phyloP scores from a whole-genome alignment of 1,284 basidiomycete genomes.

The Psilocybe mexicana region DNA sequence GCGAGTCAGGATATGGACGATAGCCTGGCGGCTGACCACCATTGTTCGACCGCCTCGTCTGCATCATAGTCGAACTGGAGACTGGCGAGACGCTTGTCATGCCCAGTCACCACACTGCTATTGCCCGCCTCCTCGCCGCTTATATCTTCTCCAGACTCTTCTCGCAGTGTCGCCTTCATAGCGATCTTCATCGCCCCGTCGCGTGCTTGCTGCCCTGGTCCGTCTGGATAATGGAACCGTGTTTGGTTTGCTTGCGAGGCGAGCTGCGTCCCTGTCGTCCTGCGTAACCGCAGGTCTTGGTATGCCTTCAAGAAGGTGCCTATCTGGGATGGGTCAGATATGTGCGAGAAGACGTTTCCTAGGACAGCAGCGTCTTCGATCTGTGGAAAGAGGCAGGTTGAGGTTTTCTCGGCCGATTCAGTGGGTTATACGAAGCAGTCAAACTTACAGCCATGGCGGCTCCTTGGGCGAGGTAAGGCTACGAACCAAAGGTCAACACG shows the following conservation, averaged over 20 bases:
- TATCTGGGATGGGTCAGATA: conserved; percentile 28
- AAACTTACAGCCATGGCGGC: conserved; percentile 24
- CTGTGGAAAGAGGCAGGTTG: not conserved
- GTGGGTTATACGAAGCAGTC: not conserved
- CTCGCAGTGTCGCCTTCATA: conserved; percentile 22
- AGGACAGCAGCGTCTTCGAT: conserved; percentile 39
- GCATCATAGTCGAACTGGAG: conserved; percentile 19
- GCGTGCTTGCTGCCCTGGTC: conserved; percentile 34
- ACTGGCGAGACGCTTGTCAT: conserved; percentile 5
- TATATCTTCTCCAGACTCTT: conserved; percentile 9
- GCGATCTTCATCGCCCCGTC: conserved; percentile 32
- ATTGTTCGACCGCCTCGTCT: conserved; percentile 14
- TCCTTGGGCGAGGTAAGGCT: conserved; percentile 27
- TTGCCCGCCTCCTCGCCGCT: not conserved
- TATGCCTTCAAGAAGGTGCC: conserved; percentile 31
- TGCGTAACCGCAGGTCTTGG: conserved; percentile 29
- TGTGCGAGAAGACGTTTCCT: conserved; percentile 30
- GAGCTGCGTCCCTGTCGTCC: conserved; percentile 30
- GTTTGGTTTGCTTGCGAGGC: conserved; percentile 31
- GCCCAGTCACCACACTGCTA: conserved; percentile 9
- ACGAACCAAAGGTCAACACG: not conserved
- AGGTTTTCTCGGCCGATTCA: not conserved
- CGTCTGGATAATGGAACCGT: conserved; percentile 38
- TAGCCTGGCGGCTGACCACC: not conserved
- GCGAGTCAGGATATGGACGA: not conserved